Evolutionary conservation across 2,329 filamentous ascomycete genomes (phyloP).

Genomic region (Cytospora schulzeri): DNA sequence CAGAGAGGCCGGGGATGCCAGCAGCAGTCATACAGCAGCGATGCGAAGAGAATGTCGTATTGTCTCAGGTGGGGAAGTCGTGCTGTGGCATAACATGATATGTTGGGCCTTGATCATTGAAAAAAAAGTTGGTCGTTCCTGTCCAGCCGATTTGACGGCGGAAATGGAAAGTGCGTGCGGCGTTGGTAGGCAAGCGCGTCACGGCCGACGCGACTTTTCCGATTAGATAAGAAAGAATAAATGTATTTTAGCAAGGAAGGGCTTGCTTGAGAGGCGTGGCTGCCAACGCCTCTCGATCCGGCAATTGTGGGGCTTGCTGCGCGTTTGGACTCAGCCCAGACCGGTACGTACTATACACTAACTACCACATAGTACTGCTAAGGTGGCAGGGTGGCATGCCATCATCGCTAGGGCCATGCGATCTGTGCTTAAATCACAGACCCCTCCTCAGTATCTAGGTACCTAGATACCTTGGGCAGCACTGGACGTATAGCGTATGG

Average conservation of each 20-base stretch:
- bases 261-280: background rate
- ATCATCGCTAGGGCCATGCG: too few relatives aligned
- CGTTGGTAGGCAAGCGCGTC: conserved; percentile 11
- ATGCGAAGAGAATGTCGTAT: conserved; percentile 14
- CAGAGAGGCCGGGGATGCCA: conserved; percentile 24
- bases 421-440: too few relatives aligned
- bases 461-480: too few relatives aligned
- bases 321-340: too few relatives aligned
- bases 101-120: conserved; percentile 15
- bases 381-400: too few relatives aligned
- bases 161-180: background rate
- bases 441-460: too few relatives aligned
- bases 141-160: conserved; percentile 7
- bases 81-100: conserved; percentile 12
- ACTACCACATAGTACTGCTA: too few relatives aligned
- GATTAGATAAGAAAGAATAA: conserved; percentile 18
- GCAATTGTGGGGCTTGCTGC: too few relatives aligned
- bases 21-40: conserved; percentile 33
- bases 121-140: conserved; percentile 14
- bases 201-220: conserved; percentile 14
- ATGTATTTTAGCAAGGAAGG: background rate
- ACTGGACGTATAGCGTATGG: too few relatives aligned
- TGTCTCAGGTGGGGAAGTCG: conserved; percentile 12
- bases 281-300: background rate
- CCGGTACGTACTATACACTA: too few relatives aligned